Evolutionary conservation across 768 basidiomycete species (phyloP).

Genomic region (Trametes maxima): DNA sequence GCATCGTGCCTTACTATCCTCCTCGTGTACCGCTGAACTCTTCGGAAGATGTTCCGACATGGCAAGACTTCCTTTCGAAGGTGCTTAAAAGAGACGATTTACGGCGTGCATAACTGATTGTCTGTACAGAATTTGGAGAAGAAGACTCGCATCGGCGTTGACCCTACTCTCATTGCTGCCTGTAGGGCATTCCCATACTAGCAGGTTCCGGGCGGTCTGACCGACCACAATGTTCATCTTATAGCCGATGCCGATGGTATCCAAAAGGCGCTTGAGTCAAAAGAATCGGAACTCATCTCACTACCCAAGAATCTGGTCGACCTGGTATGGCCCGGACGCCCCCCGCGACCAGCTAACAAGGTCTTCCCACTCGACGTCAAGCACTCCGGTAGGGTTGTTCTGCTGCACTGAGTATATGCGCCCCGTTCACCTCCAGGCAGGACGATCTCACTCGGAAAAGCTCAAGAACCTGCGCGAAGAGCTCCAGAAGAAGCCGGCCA

Average conservation of each 20-base stretch:
- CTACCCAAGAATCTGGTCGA: slow-evolving; percentile 78
- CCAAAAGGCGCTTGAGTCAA: slow-evolving; percentile 53
- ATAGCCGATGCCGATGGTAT: slow-evolving; percentile 69
- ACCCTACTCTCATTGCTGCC: slow-evolving; percentile 73
- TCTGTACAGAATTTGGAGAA: slow-evolving; percentile 56
- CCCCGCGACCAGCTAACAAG: slow-evolving; percentile 64
- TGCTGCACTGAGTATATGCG: too few relatives aligned
- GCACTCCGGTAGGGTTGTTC: slow-evolving; percentile 59
- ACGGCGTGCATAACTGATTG: too few relatives aligned
- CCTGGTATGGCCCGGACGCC: slow-evolving; percentile 72
- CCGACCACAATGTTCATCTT: not conserved
- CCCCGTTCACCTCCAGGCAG: slow-evolving; percentile 32
- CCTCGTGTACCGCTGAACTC: slow-evolving; percentile 10
- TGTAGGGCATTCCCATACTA: slow-evolving; percentile 39
- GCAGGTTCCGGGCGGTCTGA: not conserved
- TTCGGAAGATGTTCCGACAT: slow-evolving; percentile 75
- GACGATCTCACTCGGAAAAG: slow-evolving; percentile 68
- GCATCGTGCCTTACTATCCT: slow-evolving; percentile 15
- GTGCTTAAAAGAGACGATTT: slow-evolving; percentile 35
- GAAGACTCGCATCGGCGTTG: slow-evolving; percentile 75
- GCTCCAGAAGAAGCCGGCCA: slow-evolving; percentile 59
- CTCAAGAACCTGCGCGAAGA: slow-evolving; percentile 66
- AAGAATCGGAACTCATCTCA: slow-evolving; percentile 65
- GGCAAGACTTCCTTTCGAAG: slow-evolving; percentile 86
- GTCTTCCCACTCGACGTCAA: slow-evolving; percentile 73